Evolutionary conservation across 768 basidiomycete genomes (phyloP), one percentile per base, ranked within the genome.

Genomic region (Hericium erinaceus): DNA sequence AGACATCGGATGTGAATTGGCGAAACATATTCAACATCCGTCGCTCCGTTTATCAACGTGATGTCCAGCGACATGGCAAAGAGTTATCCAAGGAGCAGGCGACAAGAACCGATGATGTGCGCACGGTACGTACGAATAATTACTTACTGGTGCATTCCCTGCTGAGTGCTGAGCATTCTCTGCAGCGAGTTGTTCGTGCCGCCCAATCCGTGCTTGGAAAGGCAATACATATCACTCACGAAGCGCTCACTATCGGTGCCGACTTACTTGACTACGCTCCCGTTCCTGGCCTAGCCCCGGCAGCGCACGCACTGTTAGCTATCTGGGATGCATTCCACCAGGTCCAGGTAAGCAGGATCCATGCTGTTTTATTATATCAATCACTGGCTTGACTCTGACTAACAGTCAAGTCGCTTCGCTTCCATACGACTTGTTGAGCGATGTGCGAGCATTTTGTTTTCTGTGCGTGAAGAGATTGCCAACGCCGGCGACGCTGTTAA

Each of bases 341-440:
- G 40, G 18, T 18, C 12, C 40, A 41, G 40, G 40, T 41, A 5
- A 41, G 40, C 40, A 13, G 18, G 5, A 7, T 8, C 11, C 11
- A 15, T 12, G 12, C 40, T 41, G 11, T 41, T 5, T 12, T 15
- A 12, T 15, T 41, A 15, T 13, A 41, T 18, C 40, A 15, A 15
- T 8, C 18, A 13, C 18, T 13, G 40, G 22, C 22, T 22, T 22
- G 22, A 22, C 22, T 18, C 40, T 15, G 6, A 13, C 40, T 13
- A 41, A 41, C 61, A 90, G 88, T 80, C 79, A 60, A 89, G 90
- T 59, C 76, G 84, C 16, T 70, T 84, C 11, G 78, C 80, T 1
- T 87, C 85, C 62, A 73, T 89, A 33, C 82, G 86, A 8, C 75
- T 91, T 5, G 86, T 85, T 0, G 81, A 87, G 62, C 80, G 86